Conservation (phyloP, 2,329 filamentous ascomycete species). For the Thermothelomyces thermophilus region DNA sequence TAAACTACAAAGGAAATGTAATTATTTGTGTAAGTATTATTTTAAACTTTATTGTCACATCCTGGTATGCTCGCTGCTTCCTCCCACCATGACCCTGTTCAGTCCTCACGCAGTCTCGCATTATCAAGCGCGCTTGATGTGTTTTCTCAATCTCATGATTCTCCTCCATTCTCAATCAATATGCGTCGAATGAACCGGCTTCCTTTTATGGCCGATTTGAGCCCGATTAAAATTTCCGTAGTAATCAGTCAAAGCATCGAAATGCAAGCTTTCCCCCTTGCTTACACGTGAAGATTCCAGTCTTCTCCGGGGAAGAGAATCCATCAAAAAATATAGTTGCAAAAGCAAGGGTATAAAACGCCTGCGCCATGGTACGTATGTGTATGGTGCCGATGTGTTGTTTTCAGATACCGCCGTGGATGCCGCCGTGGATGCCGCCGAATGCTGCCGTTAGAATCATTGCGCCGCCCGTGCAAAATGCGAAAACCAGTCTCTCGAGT, state of each 20-base stretch:
- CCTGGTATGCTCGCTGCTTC: neutral
- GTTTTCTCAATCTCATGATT: too few relatives aligned
- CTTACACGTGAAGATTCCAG: constrained; percentile 7
- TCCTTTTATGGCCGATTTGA: neutral
- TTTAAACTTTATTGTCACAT: too few relatives aligned
- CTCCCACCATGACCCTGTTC: neutral
- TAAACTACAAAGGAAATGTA: constrained; percentile 6
- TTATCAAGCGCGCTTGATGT: neutral
- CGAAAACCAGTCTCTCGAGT: too few relatives aligned
- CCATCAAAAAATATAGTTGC: neutral
- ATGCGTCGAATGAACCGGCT: neutral
- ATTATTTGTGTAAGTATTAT: neutral
- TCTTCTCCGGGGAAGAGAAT: constrained; percentile 7
- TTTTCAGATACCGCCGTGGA: constrained; percentile 7
- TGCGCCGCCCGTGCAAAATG: constrained; percentile 14
- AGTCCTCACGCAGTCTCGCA: neutral
- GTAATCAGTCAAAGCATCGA: neutral
- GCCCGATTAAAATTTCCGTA: constrained; percentile 2
- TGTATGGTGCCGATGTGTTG: constrained; percentile 4
- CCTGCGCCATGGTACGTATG: constrained; percentile 11
- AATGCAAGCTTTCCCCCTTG: neutral
- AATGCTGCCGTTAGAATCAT: neutral
- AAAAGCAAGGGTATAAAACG: constrained; percentile 21
- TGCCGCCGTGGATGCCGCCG: constrained; percentile 8
- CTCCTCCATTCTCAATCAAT: neutral